Base-by-base conservation (phyloP, 2,329 filamentous ascomycete genomes). In the Scolecobasidium constrictum region DNA sequence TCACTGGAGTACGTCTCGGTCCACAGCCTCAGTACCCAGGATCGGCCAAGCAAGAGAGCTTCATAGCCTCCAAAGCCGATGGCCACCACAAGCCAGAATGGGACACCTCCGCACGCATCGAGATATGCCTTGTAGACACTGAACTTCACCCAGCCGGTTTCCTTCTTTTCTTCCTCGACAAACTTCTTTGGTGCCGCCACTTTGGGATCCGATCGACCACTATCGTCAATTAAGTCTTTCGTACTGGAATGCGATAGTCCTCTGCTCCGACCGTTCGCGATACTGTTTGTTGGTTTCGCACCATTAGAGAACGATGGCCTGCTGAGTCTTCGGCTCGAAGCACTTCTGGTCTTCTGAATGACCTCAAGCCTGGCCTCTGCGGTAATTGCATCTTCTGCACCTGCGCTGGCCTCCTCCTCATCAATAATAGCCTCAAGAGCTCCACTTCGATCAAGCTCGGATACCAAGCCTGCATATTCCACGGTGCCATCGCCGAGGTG, bases 101-200 rank as follows among this genome's bases (percentile, higher is more conserved):
- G 54, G 49, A 68, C 65, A 7, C 80, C 78, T 13, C 83, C 83
- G 47, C 75, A 83, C 18, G 78, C 75, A 7, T 67, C 68, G 12
- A 88, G 59, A 53, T 88, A 92, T 1, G 70, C 68, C 11, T 66
- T 53, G 48, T 88, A 90, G n/a, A 88, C 71, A 5, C 68, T 67
- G 17, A 67, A 67, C 50, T 80, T 80, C 22, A 90, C 77, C 4
- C 78, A 72, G 1, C 85, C 85, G 42, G 73, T 72, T 54, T 86
- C 81, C 44, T 78, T 73, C n/a, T 65, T 66, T 57, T 92, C 85
- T 3, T 86, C 83, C 53, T 86, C 78, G 19, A 84, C 75, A 49
- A 88, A 90, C 57, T 86, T 82, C 49, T 77, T 78, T 1, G 77
- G 71, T 4, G 61, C 59, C 5, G 20, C 19, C 28, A 35, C 46